Evolutionary conservation across 2,329 filamentous ascomycete species (phyloP).

Genomic region (Fusarium hostae): DNA sequence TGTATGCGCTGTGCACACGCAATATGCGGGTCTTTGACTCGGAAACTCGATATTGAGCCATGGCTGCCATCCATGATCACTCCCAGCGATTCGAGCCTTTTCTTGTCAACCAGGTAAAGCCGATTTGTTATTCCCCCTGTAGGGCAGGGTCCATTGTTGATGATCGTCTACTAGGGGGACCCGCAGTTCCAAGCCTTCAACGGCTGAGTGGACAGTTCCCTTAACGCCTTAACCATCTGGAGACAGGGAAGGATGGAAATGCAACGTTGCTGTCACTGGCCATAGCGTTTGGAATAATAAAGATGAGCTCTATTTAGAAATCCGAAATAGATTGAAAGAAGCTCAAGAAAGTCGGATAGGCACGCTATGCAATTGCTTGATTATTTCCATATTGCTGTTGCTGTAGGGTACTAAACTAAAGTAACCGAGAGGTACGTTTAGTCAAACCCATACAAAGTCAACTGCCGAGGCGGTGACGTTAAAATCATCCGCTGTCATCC

Average conservation of each 20-base stretch:
- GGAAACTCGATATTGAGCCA: background rate
- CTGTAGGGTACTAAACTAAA: background rate
- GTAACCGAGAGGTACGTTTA: background rate
- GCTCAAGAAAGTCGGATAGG: background rate
- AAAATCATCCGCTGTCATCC: background rate
- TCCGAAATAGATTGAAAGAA: background rate
- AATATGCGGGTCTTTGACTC: constrained; percentile 9
- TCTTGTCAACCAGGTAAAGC: background rate
- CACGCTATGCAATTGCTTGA: background rate
- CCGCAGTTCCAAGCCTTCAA: constrained; percentile 5
- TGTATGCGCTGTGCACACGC: constrained; percentile 12
- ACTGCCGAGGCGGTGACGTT: background rate
- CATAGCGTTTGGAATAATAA: background rate
- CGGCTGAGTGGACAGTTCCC: background rate
- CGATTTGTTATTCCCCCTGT: constrained; percentile 5
- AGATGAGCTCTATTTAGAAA: background rate
- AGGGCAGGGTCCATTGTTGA: background rate
- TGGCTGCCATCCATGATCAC: constrained; percentile 5
- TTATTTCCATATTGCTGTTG: background rate
- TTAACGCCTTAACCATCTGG: constrained; percentile 28
- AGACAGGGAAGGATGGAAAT: background rate
- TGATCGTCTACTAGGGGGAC: constrained; percentile 20
- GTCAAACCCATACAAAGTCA: background rate
- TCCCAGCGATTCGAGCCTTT: background rate
- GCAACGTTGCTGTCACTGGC: constrained; percentile 7